A percentile compares a stretch with the other conserved stretches of the same genome.
Evolutionary conservation across 177 flowering plant species (phyloP).

Genomic region (Tripterygium wilfordii): DNA sequence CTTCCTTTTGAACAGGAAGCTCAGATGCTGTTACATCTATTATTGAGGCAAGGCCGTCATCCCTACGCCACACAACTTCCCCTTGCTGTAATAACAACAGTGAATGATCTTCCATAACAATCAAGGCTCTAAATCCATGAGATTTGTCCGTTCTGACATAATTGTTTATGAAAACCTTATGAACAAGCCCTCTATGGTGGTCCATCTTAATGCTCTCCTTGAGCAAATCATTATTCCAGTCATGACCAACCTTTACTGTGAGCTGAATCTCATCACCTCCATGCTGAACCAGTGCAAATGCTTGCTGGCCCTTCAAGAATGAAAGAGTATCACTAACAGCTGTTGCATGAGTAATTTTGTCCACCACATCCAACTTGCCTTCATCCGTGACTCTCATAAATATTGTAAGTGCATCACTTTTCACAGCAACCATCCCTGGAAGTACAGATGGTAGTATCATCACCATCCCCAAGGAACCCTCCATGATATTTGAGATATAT

Average conservation of each 20-base stretch:
- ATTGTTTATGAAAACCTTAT: conserved; percentile 77
- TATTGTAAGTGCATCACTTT: conserved; percentile 20
- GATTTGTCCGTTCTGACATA: conserved; percentile 82
- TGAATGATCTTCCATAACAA: conserved; percentile 98
- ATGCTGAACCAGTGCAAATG: conserved; percentile 62
- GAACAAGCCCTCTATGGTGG: conserved; percentile 57
- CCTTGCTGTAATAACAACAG: conserved; percentile 85
- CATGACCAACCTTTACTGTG: conserved; percentile 57
- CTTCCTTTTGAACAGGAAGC: conserved; percentile 78
- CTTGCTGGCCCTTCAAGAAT: conserved; percentile 57
- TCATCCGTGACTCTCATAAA: conserved; percentile 43
- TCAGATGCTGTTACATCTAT: conserved; percentile 81
- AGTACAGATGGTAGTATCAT: conserved; percentile 53
- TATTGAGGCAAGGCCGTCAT: conserved; percentile 93
- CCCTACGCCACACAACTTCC: conserved; percentile 91
- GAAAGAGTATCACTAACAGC: conserved; percentile 71
- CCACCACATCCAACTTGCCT: conserved; percentile 54
- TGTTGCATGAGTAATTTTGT: conserved; percentile 33
- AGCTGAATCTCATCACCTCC: conserved; percentile 48
- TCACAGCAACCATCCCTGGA: conserved; percentile 50
- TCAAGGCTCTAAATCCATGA: conserved; percentile 86
- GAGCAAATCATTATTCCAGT: conserved; percentile 44
- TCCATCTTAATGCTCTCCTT: conserved; percentile 66
- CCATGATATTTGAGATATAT: conserved; percentile 48
- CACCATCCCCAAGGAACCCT: conserved; percentile 40